phyloP scores from a whole-genome alignment of 2,329 filamentous ascomycete species.

The Aspergillus sp. region DNA sequence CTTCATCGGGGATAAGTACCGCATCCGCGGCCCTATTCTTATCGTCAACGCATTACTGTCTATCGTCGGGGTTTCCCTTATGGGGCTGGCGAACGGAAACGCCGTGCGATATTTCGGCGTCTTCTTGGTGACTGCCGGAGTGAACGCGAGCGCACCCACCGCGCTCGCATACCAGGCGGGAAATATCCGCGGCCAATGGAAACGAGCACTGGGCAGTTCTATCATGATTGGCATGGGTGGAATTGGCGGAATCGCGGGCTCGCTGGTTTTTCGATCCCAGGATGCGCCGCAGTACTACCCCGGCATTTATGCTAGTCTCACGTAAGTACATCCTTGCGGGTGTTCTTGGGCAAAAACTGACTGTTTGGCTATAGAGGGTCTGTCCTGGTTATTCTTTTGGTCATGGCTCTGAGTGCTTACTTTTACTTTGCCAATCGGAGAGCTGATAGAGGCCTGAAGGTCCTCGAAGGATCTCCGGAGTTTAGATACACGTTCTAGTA shows the following conservation, averaged over 20 bases:
- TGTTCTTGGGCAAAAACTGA: background rate
- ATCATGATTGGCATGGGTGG: conserved; percentile 74
- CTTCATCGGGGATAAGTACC: background rate
- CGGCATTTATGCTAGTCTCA: conserved; percentile 1
- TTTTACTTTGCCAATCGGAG: background rate
- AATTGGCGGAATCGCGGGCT: conserved; percentile 73
- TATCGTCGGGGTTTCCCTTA: background rate
- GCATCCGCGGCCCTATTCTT: background rate
- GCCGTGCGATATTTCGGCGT: conserved; percentile 2
- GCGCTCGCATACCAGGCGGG: conserved; percentile 80
- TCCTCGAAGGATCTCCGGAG: background rate
- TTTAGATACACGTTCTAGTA: background rate
- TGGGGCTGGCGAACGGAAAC: background rate
- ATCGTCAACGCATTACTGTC: background rate
- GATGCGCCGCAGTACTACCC: conserved; percentile 22
- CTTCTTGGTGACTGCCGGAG: conserved; percentile 61
- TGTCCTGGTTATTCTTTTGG: background rate
- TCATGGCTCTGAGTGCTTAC: background rate
- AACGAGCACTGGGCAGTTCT: conserved; percentile 74
- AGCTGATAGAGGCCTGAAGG: background rate
- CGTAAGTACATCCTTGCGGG: background rate
- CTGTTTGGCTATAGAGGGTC: background rate
- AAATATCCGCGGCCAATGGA: conserved; percentile 87
- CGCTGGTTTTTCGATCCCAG: conserved; percentile 63
- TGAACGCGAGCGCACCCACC: conserved; percentile 73